phyloP scores from a whole-genome alignment of 257 asterid species.

The Anisodus acutangulus region DNA sequence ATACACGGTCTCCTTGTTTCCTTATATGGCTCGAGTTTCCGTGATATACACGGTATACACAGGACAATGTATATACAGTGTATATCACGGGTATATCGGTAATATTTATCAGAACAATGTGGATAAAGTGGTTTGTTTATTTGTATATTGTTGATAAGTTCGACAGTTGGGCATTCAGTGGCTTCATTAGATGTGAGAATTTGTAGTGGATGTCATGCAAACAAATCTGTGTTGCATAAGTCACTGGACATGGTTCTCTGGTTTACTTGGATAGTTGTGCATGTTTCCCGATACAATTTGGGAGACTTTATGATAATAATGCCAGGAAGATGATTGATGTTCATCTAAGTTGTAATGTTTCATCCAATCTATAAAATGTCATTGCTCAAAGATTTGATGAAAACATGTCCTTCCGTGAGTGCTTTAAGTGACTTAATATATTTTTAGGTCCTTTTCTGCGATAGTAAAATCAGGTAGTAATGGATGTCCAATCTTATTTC shows the following conservation, averaged over 20 bases:
- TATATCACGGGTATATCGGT: too few species aligned
- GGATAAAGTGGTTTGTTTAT: neutral
- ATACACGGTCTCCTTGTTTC: too few species aligned
- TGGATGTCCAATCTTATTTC: conserved; percentile 8
- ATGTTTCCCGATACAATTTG: neutral
- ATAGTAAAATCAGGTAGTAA: neutral
- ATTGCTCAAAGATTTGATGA: neutral
- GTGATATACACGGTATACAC: too few species aligned
- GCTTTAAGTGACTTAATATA: neutral
- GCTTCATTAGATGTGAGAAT: conserved; percentile 20
- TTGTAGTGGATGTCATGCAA: conserved; percentile 21
- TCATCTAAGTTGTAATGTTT: neutral
- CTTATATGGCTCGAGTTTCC: too few species aligned
- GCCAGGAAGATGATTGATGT: conserved; percentile 8
- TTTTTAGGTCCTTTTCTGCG: neutral
- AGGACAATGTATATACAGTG: too few species aligned
- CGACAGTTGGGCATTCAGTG: neutral
- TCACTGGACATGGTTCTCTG: neutral
- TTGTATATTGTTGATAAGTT: conserved; percentile 2
- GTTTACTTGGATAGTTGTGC: conserved; percentile 16
- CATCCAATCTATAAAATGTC: conserved; percentile 10
- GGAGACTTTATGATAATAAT: conserved; percentile 1
- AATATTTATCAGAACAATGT: too few species aligned
- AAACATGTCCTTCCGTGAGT: too few species aligned
- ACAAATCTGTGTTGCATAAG: conserved; percentile 13